phyloP scores from a whole-genome alignment of 345 rosid species.

The Boechera stricta region DNA sequence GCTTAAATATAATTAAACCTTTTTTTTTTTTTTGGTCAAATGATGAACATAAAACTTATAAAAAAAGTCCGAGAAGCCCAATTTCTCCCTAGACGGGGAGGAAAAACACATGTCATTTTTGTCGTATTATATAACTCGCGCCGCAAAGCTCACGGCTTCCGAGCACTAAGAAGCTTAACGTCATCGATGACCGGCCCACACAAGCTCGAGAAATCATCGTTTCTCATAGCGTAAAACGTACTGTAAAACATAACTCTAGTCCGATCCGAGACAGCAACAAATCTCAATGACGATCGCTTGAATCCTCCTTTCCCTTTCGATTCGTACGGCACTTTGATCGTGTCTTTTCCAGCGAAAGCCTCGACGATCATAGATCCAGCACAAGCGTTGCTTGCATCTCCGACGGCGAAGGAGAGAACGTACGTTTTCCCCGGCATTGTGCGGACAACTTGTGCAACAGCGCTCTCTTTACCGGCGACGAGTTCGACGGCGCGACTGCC shows the following conservation, averaged over 20 bases:
- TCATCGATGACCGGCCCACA: conserved; percentile 88
- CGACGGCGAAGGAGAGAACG: conserved; percentile 65
- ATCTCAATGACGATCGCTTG: conserved; percentile 56
- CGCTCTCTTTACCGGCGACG: conserved; percentile 84
- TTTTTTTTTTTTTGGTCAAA: background rate
- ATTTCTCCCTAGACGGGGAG: background rate
- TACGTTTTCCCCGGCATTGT: conserved; percentile 61
- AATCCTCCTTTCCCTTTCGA: conserved; percentile 83
- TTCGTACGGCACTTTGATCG: conserved; percentile 60
- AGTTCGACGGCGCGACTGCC: conserved; percentile 73
- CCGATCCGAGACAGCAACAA: conserved; percentile 53
- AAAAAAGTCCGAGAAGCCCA: conserved; percentile 1
- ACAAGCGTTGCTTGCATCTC: conserved; percentile 76
- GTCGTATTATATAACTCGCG: background rate
- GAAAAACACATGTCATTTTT: background rate
- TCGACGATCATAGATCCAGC: conserved; percentile 74
- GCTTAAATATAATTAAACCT: background rate
- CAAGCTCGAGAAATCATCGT: conserved; percentile 70
- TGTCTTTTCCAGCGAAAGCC: conserved; percentile 70
- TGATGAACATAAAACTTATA: background rate
- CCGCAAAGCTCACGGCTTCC: conserved; percentile 41
- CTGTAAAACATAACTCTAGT: conserved; percentile 74
- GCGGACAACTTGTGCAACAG: conserved; percentile 64
- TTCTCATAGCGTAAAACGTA: conserved; percentile 75
- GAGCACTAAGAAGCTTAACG: conserved; percentile 61